Evolutionary conservation across 73 alveolate species (phyloP).

Genomic region (Paramecium bursaria): DNA sequence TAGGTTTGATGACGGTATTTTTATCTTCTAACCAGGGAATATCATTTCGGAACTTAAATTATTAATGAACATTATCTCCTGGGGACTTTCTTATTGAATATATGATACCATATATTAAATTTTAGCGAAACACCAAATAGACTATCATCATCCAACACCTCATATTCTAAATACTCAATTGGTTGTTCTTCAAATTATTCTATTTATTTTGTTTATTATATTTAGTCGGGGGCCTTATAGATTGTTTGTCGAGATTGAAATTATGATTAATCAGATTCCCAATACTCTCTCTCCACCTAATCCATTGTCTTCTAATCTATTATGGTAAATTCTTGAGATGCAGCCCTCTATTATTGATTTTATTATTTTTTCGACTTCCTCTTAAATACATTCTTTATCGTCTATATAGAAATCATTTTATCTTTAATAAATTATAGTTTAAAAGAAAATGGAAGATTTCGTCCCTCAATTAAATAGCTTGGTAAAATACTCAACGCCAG

Average conservation of each 20-base stretch:
- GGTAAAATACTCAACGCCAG: slow-evolving; percentile 88
- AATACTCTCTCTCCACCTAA: neutral
- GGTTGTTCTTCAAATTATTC: neutral
- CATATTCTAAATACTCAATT: slow-evolving; percentile 22
- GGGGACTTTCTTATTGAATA: neutral
- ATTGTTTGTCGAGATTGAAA: no score
- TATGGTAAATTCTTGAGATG: no score
- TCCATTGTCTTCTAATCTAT: neutral
- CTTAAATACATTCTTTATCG: no score
- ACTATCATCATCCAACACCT: slow-evolving; percentile 32
- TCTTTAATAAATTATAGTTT: no score
- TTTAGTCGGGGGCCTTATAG: no score
- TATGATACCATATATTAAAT: slow-evolving; percentile 6
- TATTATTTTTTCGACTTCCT: no score
- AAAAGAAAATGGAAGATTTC: slow-evolving; percentile 61
- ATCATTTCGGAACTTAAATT: slow-evolving; percentile 30
- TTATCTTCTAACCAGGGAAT: neutral
- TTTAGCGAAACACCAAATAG: slow-evolving; percentile 40
- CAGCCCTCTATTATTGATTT: no score
- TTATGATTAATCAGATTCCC: neutral
- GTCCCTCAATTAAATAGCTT: slow-evolving; percentile 73
- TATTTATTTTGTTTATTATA: neutral
- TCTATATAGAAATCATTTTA: no score
- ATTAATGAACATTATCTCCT: neutral
- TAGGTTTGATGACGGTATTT: slow-evolving; percentile 30